phyloP scores from a whole-genome alignment of 179 eudicot genomes.

The Dionaea muscipula region DNA sequence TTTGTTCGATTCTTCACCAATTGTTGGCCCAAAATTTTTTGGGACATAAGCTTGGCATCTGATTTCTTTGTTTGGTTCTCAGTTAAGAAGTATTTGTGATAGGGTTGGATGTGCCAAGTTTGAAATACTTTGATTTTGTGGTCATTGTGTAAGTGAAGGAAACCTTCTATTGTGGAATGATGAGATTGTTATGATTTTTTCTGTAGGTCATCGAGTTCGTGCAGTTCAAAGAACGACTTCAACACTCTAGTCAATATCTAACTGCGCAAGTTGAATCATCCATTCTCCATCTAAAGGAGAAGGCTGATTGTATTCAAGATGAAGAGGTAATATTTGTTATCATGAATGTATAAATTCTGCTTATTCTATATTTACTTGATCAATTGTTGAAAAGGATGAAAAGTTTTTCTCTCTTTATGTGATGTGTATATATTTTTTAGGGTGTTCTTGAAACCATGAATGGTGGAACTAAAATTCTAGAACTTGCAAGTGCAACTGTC shows the following conservation, averaged over 20 bases:
- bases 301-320: constrained; percentile 53
- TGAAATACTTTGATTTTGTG: too few species aligned
- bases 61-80: too few species aligned
- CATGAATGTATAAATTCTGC: neutral
- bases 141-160: too few species aligned
- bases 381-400: neutral
- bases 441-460: constrained; percentile 48
- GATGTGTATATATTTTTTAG: constrained; percentile 23
- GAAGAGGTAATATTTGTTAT: constrained; percentile 41
- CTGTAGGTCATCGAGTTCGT: constrained; percentile 84
- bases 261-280: constrained; percentile 66
- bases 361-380: neutral
- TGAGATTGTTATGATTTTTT: neutral
- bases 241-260: constrained; percentile 73
- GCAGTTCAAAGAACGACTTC: constrained; percentile 76
- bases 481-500: constrained; percentile 50
- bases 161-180: too few species aligned
- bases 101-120: too few species aligned
- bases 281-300: constrained; percentile 64
- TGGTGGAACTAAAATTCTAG: constrained; percentile 47
- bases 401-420: constrained; percentile 3
- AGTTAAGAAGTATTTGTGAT: too few species aligned
- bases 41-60: too few species aligned
- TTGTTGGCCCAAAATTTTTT: too few species aligned
- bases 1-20: too few species aligned